Conservation (phyloP, 768 basidiomycete species). For the Leccinum ochraceum region DNA sequence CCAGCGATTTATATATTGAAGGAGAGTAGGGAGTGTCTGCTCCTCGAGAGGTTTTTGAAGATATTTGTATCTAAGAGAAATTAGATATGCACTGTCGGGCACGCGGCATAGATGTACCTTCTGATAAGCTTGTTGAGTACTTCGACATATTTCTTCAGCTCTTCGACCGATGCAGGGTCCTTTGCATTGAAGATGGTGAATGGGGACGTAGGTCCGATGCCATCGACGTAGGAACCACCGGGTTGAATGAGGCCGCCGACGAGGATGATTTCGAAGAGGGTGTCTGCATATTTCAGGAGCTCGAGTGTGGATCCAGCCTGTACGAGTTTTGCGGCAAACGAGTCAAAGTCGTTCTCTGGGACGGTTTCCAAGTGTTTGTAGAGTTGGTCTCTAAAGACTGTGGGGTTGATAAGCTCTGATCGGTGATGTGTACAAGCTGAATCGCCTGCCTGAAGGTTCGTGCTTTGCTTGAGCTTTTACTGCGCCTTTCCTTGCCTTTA, state of each 20-base stretch:
- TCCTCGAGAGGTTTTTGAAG: slow-evolving; percentile 96
- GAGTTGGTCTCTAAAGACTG: slow-evolving; percentile 92
- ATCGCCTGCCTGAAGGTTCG: slow-evolving; percentile 69
- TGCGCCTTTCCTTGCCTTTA: slow-evolving; percentile 90
- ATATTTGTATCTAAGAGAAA: slow-evolving; percentile 84
- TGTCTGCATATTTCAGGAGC: slow-evolving; percentile 95
- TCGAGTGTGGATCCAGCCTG: slow-evolving; percentile 93
- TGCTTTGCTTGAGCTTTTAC: slow-evolving; percentile 93
- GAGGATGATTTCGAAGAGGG: slow-evolving; percentile 94
- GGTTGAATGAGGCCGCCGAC: slow-evolving; percentile 96
- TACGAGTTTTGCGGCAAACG: slow-evolving; percentile 78
- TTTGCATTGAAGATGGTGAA: slow-evolving; percentile 86
- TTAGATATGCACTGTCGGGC: slow-evolving; percentile 10
- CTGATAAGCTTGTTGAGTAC: slow-evolving; percentile 95
- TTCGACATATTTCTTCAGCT: slow-evolving; percentile 92
- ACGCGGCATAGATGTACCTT: slow-evolving; percentile 51
- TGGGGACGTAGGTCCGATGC: slow-evolving; percentile 80
- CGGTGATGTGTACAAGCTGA: not conserved
- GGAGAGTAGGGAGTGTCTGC: slow-evolving; percentile 72
- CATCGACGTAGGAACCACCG: slow-evolving; percentile 89
- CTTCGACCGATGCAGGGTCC: slow-evolving; percentile 75
- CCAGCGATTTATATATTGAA: slow-evolving; percentile 93
- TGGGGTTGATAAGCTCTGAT: slow-evolving; percentile 14
- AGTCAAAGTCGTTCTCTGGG: slow-evolving; percentile 77
- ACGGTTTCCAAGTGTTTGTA: slow-evolving; percentile 89